These are phyloP conservation scores for Linnemannia elongata DNA, from an alignment of 192 early-diverging fungal species.

Conservation along the genomic window DNA sequence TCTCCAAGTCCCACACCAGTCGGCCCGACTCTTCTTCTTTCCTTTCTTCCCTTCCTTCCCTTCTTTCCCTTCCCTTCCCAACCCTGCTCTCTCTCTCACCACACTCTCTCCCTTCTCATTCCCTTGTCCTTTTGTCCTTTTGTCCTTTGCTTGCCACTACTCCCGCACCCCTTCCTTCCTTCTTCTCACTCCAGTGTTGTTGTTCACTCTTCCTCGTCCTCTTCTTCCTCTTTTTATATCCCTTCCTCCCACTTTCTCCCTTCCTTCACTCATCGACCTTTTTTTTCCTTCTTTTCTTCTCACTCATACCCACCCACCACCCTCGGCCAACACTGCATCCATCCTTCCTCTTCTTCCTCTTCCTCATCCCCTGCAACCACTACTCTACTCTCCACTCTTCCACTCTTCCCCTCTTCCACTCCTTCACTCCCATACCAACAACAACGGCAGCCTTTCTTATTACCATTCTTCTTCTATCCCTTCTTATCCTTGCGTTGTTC, in stretches of 20 bases:
- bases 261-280: background rate
- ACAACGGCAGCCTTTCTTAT: no score
- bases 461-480: background rate
- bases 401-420: background rate
- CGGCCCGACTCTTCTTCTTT: background rate
- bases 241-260: background rate
- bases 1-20: background rate
- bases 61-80: background rate
- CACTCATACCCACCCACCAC: no score
- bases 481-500: background rate
- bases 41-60: background rate
- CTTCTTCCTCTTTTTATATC: background rate
- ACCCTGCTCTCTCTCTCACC: background rate
- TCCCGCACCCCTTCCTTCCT: background rate
- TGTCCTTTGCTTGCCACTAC: background rate
- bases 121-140: background rate
- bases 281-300: no score
- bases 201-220: background rate
- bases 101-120: no score
- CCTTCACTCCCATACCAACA: no score
- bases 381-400: background rate
- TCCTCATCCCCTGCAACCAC: background rate
- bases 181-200: background rate
- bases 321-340: no score
- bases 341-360: background rate